Percentiles rank a stretch among this genome's conserved stretches.
Conservation (phyloP, 495 filamentous ascomycete genomes). For the Coniosporium apollinis region DNA sequence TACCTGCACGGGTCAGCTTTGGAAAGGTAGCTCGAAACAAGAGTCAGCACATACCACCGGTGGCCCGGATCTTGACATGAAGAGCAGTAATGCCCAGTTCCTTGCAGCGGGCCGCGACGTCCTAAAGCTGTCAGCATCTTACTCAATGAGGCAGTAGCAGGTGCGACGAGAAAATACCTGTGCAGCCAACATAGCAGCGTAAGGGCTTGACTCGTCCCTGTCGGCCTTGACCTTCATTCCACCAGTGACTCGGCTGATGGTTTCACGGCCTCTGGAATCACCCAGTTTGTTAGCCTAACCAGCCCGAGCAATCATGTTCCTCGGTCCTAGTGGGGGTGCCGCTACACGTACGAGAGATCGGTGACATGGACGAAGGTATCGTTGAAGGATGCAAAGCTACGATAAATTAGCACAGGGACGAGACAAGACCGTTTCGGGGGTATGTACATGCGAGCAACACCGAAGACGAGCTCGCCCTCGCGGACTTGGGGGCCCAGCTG, state of each 20-base stretch:
- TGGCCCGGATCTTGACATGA: conserved; percentile 99
- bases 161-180: no score
- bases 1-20: conserved; percentile 55
- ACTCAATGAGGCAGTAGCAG: no score
- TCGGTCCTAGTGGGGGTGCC: conserved; percentile 1
- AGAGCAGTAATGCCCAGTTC: conserved; percentile 97
- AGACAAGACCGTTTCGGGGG: no score
- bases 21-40: neutral
- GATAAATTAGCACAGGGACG: no score
- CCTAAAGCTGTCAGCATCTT: no score
- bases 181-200: conserved; percentile 98
- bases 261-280: conserved; percentile 93
- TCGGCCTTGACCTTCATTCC: conserved; percentile 99
- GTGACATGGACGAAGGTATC: conserved; percentile 98
- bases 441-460: conserved; percentile 97
- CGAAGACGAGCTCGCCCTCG: conserved; percentile 96
- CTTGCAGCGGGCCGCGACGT: conserved; percentile 93
- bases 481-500: conserved; percentile 88
- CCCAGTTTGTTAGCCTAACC: conserved; percentile 43
- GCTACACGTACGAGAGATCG: conserved; percentile 78
- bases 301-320: neutral
- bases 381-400: conserved; percentile 98
- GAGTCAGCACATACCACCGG: conserved; percentile 55
- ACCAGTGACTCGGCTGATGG: conserved; percentile 96
- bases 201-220: conserved; percentile 97